Evolutionary conservation across 768 basidiomycete species (phyloP).

Genomic region (Boletus coccyginus): DNA sequence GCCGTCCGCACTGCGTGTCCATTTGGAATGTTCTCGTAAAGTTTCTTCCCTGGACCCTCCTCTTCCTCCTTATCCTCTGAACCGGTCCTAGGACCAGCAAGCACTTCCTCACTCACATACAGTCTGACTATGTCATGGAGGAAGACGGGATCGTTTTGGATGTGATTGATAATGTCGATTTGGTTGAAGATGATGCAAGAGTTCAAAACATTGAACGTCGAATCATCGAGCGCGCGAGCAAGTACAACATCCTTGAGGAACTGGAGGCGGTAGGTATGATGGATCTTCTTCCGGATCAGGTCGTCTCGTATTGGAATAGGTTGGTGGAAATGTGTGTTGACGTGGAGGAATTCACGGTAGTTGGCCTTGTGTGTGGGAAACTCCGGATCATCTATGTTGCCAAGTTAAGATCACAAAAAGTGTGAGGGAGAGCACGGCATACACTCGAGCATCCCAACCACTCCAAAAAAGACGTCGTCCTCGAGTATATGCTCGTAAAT

Average conservation of each 20-base stretch:
- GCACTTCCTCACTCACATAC: slow-evolving; percentile 71
- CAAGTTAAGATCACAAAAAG: slow-evolving; percentile 13
- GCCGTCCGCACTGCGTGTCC: slow-evolving; percentile 26
- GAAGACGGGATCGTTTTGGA: slow-evolving; percentile 76
- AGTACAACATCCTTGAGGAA: slow-evolving; percentile 99
- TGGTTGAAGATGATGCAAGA: slow-evolving; percentile 99
- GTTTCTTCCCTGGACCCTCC: slow-evolving; percentile 34
- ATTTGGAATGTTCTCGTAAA: slow-evolving; percentile 36
- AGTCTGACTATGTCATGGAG: slow-evolving; percentile 73
- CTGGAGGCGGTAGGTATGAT: slow-evolving; percentile 95
- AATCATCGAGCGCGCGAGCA: slow-evolving; percentile 90
- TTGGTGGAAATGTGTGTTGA: slow-evolving; percentile 83
- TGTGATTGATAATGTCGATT: slow-evolving; percentile 92
- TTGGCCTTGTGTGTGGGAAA: slow-evolving; percentile 96
- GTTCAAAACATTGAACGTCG: slow-evolving; percentile 95
- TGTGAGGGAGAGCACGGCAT: slow-evolving; percentile 30
- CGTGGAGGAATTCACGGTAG: slow-evolving; percentile 89
- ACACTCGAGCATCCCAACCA: slow-evolving; percentile 98
- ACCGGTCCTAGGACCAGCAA: slow-evolving; percentile 39
- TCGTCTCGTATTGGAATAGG: slow-evolving; percentile 81
- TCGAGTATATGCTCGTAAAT: slow-evolving; percentile 95
- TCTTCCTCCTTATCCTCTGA: slow-evolving; percentile 30
- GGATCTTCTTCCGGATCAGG: slow-evolving; percentile 80
- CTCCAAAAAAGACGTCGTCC: slow-evolving; percentile 88
- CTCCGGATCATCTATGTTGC: slow-evolving; percentile 82